These are phyloP conservation scores for Cladosporium sp. DNA, from an alignment of 2,329 filamentous ascomycete species.

Conservation along the genomic window DNA sequence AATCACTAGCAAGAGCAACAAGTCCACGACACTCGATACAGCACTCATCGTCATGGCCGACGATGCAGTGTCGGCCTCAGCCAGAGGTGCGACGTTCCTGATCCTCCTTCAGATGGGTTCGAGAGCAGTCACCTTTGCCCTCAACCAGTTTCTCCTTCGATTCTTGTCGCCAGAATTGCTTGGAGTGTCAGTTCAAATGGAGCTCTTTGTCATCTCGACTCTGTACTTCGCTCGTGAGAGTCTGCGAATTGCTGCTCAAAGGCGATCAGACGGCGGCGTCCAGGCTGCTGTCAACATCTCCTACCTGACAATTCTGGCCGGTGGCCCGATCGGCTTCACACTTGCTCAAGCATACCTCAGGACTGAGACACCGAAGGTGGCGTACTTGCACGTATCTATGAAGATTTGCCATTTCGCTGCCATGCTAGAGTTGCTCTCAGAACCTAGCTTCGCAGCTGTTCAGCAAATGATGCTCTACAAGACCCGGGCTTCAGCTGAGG, in stretches of 20 bases:
- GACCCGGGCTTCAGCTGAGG: slow-evolving; percentile 76
- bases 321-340: slow-evolving; percentile 52
- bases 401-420: slow-evolving; percentile 54
- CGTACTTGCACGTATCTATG: slow-evolving; percentile 59
- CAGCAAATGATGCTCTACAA: slow-evolving; percentile 78
- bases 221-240: slow-evolving; percentile 92
- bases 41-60: slow-evolving; percentile 21
- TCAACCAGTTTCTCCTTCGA: slow-evolving; percentile 87
- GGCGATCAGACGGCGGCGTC: slow-evolving; percentile 49
- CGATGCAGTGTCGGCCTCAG: slow-evolving; percentile 41
- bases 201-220: slow-evolving; percentile 88
- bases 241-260: slow-evolving; percentile 83
- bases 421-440: slow-evolving; percentile 71
- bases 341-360: slow-evolving; percentile 67
- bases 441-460: slow-evolving; percentile 84
- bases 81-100: slow-evolving; percentile 75
- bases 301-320: slow-evolving; percentile 66
- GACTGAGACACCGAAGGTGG: slow-evolving; percentile 49
- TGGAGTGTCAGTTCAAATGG: slow-evolving; percentile 82
- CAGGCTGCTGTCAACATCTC: slow-evolving; percentile 87
- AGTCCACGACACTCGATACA: background rate
- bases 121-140: slow-evolving; percentile 81
- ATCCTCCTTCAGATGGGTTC: slow-evolving; percentile 84
- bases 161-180: slow-evolving; percentile 81
- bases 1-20: background rate